Evolutionary conservation across 306 rosid species (phyloP).

Genomic region (Glycine tomentella): DNA sequence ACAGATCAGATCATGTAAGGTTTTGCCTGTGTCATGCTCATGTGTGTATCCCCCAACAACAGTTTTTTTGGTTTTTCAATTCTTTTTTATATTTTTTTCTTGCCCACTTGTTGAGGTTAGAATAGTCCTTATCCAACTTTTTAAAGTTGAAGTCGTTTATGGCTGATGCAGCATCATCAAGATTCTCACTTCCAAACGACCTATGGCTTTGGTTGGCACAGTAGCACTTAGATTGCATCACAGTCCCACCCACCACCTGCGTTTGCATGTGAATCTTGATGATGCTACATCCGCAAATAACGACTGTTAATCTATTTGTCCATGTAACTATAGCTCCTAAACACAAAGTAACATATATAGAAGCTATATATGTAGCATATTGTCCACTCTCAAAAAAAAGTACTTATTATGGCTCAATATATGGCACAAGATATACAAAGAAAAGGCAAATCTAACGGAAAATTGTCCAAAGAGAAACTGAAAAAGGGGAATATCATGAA

Average conservation of each 20-base stretch:
- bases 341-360: no score
- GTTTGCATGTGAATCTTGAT: constrained; percentile 96
- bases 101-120: constrained; percentile 5
- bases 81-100: not conserved
- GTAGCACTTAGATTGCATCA: constrained; percentile 24
- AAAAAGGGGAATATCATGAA: constrained; percentile 21
- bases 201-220: constrained; percentile 39
- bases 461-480: constrained; percentile 16
- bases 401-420: not conserved
- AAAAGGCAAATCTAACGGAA: constrained; percentile 27
- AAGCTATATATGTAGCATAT: no score
- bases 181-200: constrained; percentile 81
- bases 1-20: constrained; percentile 41
- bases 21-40: not conserved
- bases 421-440: not conserved
- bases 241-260: constrained; percentile 32
- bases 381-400: constrained; percentile 30
- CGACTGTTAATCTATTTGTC: constrained; percentile 64
- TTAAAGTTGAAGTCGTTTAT: constrained; percentile 60
- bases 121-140: constrained; percentile 38
- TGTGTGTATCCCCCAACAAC: not conserved
- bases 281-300: constrained; percentile 92
- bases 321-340: constrained; percentile 49
- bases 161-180: constrained; percentile 99
- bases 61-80: not conserved